A percentile compares a stretch with the other conserved stretches of the same genome.
Conservation (phyloP, 352 stramenopile species). For the Globisporangium ultimum region DNA sequence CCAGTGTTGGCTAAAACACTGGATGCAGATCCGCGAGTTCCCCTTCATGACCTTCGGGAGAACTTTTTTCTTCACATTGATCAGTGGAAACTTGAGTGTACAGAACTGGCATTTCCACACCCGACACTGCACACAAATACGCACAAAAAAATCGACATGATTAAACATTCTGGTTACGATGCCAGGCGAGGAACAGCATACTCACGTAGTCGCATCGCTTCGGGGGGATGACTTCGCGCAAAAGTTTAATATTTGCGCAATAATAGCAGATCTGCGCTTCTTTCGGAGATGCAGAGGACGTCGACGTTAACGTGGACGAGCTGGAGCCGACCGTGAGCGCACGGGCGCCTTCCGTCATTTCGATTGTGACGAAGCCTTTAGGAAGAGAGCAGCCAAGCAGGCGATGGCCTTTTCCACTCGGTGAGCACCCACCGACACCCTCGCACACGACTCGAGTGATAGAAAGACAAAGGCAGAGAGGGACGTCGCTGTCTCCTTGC, state of each 20-base stretch:
- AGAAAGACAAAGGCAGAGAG: too few relatives aligned
- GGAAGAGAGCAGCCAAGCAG: too few relatives aligned
- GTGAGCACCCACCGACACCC: too few relatives aligned
- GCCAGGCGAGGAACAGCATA: background rate
- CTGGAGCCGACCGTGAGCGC: background rate
- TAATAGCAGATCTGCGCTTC: slow-evolving; percentile 26
- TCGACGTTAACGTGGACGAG: slow-evolving; percentile 1
- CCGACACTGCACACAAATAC: slow-evolving; percentile 24
- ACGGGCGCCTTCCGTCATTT: too few relatives aligned
- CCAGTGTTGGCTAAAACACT: slow-evolving; percentile 45
- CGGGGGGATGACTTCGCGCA: slow-evolving; percentile 45
- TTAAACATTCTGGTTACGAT: background rate
- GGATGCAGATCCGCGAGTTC: slow-evolving; percentile 52
- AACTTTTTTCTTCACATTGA: slow-evolving; percentile 27
- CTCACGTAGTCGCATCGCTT: slow-evolving; percentile 59
- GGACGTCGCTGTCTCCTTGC: too few relatives aligned
- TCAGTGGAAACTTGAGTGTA: slow-evolving; percentile 52
- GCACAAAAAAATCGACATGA: too few relatives aligned
- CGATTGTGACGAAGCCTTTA: too few relatives aligned
- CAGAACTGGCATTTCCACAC: slow-evolving; percentile 61
- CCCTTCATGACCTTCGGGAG: slow-evolving; percentile 48
- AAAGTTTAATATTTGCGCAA: slow-evolving; percentile 44
- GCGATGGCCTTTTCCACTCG: too few relatives aligned
- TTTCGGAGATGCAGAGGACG: background rate
- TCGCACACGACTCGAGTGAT: too few relatives aligned